Evolutionary conservation across 2,329 filamentous ascomycete genomes (phyloP).

Genomic region (Tricladium varicosporioides): DNA sequence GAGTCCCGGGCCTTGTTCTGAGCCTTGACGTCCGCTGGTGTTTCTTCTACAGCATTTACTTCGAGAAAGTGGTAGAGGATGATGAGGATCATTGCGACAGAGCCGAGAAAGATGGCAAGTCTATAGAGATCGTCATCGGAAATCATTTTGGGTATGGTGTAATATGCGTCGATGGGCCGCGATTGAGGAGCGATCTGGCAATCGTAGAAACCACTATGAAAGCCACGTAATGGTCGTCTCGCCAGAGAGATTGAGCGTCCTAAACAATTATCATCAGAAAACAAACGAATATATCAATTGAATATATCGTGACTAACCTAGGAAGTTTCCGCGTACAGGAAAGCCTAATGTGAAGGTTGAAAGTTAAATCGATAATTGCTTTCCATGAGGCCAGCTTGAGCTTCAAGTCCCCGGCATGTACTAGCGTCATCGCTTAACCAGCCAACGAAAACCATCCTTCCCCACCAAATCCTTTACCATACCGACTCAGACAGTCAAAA

Average conservation of each 20-base stretch:
- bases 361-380: constrained; percentile 7
- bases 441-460: constrained; percentile 22
- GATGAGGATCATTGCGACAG: constrained; percentile 85
- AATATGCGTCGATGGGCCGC: constrained; percentile 16
- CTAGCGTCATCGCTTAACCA: constrained; percentile 25
- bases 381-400: constrained; percentile 35
- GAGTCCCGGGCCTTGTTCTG: constrained; percentile 16
- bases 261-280: constrained; percentile 13
- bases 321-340: neutral
- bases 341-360: constrained; percentile 14
- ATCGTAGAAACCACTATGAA: neutral
- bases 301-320: neutral
- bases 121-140: constrained; percentile 88
- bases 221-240: constrained; percentile 10
- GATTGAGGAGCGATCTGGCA: neutral
- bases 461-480: constrained; percentile 26
- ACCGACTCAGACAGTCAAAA: constrained; percentile 6
- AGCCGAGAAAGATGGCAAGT: constrained; percentile 90
- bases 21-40: constrained; percentile 22
- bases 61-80: constrained; percentile 96
- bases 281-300: neutral
- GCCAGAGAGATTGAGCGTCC: constrained; percentile 14
- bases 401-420: constrained; percentile 20
- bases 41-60: constrained; percentile 72
- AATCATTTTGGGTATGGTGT: constrained; percentile 69